Percentiles rank a stretch among this genome's conserved stretches.
phyloP scores from a whole-genome alignment of 352 stramenopile species.

The Phytophthora sansomeana region DNA sequence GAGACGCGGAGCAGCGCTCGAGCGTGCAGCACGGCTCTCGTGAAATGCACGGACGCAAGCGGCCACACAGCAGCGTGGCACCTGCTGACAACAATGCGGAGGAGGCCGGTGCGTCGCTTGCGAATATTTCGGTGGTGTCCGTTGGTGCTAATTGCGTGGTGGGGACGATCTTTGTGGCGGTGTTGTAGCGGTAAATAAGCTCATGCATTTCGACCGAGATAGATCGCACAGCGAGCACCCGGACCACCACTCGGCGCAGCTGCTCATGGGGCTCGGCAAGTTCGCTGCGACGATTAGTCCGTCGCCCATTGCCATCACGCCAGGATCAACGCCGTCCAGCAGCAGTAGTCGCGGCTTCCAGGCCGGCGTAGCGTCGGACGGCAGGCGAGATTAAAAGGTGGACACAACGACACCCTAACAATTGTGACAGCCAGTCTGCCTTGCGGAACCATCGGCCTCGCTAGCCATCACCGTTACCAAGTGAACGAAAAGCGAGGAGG shows the following conservation, averaged over 20 bases:
- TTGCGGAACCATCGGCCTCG: neutral
- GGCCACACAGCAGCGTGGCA: conserved; percentile 37
- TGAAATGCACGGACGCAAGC: conserved; percentile 24
- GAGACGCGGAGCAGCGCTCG: conserved; percentile 40
- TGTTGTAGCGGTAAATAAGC: conserved; percentile 37
- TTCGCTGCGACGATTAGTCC: conserved; percentile 26
- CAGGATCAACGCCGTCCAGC: conserved; percentile 13
- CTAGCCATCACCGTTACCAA: too few species aligned
- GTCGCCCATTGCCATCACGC: conserved; percentile 14
- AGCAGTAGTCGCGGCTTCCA: conserved; percentile 15
- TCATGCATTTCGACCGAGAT: conserved; percentile 35
- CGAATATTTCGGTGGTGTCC: neutral
- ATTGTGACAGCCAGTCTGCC: conserved; percentile 2
- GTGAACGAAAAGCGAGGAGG: neutral
- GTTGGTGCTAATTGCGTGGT: conserved; percentile 17
- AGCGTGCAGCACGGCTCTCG: conserved; percentile 4
- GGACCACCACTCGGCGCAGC: conserved; percentile 61
- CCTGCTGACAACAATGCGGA: conserved; percentile 26
- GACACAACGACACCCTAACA: neutral
- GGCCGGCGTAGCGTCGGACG: conserved; percentile 16
- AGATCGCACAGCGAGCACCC: conserved; percentile 24
- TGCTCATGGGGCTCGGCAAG: conserved; percentile 65
- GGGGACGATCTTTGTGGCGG: neutral
- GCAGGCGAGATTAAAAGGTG: conserved; percentile 22
- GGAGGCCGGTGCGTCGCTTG: conserved; percentile 23